Base-by-base conservation (phyloP, 305 asterid species). In the Fraxinus platypoda region DNA sequence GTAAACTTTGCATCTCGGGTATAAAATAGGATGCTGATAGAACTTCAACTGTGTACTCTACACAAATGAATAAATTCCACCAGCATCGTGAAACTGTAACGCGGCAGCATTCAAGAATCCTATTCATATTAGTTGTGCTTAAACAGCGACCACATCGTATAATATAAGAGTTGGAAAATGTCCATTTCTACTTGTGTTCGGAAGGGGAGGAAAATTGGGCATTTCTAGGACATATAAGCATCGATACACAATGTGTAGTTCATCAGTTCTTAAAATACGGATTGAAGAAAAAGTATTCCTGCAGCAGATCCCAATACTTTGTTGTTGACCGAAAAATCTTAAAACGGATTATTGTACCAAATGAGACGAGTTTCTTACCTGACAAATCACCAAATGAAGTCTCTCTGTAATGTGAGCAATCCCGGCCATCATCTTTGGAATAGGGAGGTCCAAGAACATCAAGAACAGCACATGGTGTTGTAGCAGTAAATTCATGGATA, bases 361-460 rank as follows among this genome's bases (percentile, higher is more conserved):
- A 19, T 57, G 28, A 19, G n/a, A 66, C 7, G 4, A 66, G n/a
- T 66, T 15, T 28, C 23, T 31, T 70, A 70, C 75, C 31, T 31
- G 64, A 80, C 15, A 79, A 77, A 78, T 68, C 71, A 80, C 52
- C 49, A 66, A 5, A 85, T 2, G 85, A 87, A 71, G 82, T 85
- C 79, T 93, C 98, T 81, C 12, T 87, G 76, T 92, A 94, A 78
- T 83, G 85, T 9, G 95, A 90, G 78, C 95, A 87, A 57, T 93
- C 97, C 2, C 97, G 92, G 17, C 93, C 95, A 3, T 94, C 95
- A 0, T 87, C 91, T 82, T 88, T 87, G 2, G 91, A 88, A 79
- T 94, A 94, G 3, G 98, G 97, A 5, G 97, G 98, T 23, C 97
- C 98, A 8, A 94, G 80, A 38, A 94, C 97, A 78, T 94, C 98